Evolutionary conservation across 2,329 filamentous ascomycete species (phyloP).

Genomic region (Aspergillus terreus): DNA sequence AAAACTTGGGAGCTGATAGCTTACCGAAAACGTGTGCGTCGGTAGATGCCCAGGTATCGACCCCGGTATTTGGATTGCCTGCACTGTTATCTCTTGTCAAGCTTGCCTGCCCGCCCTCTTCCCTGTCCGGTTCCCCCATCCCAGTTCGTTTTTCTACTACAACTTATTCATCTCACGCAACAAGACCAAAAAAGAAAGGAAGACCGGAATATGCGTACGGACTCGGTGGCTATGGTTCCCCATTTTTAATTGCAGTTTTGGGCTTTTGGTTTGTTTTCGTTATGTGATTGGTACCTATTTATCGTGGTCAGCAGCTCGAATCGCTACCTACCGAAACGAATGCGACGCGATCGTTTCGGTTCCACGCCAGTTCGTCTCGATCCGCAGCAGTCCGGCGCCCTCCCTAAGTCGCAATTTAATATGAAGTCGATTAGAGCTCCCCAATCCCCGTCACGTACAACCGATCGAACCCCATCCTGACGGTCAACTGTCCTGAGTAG

Average conservation of each 20-base stretch:
- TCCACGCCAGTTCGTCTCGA: slow-evolving; percentile 19
- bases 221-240: slow-evolving; percentile 1
- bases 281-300: slow-evolving; percentile 21
- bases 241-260: slow-evolving; percentile 2
- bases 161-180: not conserved
- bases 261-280: slow-evolving; percentile 5
- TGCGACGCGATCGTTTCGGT: slow-evolving; percentile 21
- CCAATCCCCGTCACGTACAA: slow-evolving; percentile 14
- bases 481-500: no score
- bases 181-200: slow-evolving; percentile 12
- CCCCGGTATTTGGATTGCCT: not conserved
- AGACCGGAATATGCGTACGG: not conserved
- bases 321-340: slow-evolving; percentile 21
- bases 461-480: not conserved
- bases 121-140: slow-evolving; percentile 5
- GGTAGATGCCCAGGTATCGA: not conserved
- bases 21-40: not conserved
- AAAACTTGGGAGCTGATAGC: not conserved
- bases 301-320: slow-evolving; percentile 27
- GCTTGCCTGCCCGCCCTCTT: not conserved
- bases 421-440: slow-evolving; percentile 17
- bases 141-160: slow-evolving; percentile 4
- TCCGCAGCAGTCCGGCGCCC: slow-evolving; percentile 20
- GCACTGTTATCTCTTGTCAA: not conserved
- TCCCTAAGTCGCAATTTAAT: slow-evolving; percentile 22